These are phyloP conservation scores for Anacardium occidentale DNA, from an alignment of 345 rosid genomes.

Conservation along the genomic window DNA sequence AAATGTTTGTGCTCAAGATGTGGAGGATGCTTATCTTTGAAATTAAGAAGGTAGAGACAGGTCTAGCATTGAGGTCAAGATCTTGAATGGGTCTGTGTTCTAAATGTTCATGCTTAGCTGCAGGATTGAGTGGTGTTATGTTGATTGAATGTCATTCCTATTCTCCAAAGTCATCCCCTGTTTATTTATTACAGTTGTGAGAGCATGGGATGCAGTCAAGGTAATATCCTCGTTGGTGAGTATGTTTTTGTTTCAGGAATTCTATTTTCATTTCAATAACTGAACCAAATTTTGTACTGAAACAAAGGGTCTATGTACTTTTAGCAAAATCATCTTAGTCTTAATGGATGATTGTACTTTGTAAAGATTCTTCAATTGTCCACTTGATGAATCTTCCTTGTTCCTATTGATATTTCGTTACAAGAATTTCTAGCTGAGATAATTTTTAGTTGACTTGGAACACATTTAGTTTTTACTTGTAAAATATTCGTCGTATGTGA, in stretches of 20 bases:
- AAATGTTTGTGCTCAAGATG: constrained; percentile 99
- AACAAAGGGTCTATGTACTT: not conserved
- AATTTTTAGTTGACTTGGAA: too few relatives aligned
- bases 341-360: not conserved
- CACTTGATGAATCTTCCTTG: not conserved
- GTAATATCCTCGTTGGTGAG: constrained; percentile 14
- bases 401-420: too few relatives aligned
- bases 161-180: not conserved
- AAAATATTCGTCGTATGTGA: too few relatives aligned
- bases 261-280: constrained; percentile 2
- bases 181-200: constrained; percentile 10
- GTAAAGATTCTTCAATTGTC: not conserved
- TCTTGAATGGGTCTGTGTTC: constrained; percentile 32
- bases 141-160: not conserved
- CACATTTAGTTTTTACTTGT: too few relatives aligned
- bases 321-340: not conserved
- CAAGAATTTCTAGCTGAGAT: too few relatives aligned
- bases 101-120: not conserved
- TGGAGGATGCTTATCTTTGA: constrained; percentile 99
- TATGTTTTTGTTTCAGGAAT: constrained; percentile 15
- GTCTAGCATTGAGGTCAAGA: constrained; percentile 58
- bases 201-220: constrained; percentile 12
- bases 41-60: constrained; percentile 86
- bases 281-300: not conserved
- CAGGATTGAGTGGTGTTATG: not conserved